Percentiles rank a stretch among this genome's conserved stretches.
Conservation (phyloP, 2,329 filamentous ascomycete species). For the Curvularia lunata region DNA sequence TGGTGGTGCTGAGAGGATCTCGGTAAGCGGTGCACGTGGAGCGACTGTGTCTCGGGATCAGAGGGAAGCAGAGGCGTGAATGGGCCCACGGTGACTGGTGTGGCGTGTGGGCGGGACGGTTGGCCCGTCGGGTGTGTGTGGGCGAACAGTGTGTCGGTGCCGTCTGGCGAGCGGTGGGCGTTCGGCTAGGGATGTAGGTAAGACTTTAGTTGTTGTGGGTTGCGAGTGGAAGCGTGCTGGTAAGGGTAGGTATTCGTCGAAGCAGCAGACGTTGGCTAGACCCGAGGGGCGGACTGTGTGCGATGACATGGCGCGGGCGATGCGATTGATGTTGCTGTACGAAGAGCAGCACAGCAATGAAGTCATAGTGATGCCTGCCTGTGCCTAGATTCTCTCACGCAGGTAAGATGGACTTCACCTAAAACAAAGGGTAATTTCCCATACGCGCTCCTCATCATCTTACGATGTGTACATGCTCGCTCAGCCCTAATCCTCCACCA, state of each 20-base stretch:
- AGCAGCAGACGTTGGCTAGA: slow-evolving; percentile 1
- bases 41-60: not conserved
- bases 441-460: not conserved
- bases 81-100: not conserved
- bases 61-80: not conserved
- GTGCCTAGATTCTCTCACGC: not conserved
- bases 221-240: not conserved
- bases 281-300: not conserved
- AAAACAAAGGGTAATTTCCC: not conserved
- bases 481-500: not conserved
- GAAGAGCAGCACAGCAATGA: slow-evolving; percentile 5
- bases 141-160: slow-evolving; percentile 17
- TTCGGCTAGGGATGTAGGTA: slow-evolving; percentile 16
- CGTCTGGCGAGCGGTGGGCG: slow-evolving; percentile 17
- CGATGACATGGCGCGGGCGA: not conserved
- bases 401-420: not conserved
- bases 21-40: slow-evolving; percentile 10
- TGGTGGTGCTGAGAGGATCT: slow-evolving; percentile 1
- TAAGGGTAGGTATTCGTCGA: slow-evolving; percentile 8
- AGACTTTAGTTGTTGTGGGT: slow-evolving; percentile 15
- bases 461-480: not conserved
- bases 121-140: slow-evolving; percentile 10
- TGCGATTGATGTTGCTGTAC: not conserved
- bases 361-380: slow-evolving; percentile 11
- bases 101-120: slow-evolving; percentile 14